Conservation (phyloP, 202 grass and related monocot genomes). For the Brachypodium distachyon region DNA sequence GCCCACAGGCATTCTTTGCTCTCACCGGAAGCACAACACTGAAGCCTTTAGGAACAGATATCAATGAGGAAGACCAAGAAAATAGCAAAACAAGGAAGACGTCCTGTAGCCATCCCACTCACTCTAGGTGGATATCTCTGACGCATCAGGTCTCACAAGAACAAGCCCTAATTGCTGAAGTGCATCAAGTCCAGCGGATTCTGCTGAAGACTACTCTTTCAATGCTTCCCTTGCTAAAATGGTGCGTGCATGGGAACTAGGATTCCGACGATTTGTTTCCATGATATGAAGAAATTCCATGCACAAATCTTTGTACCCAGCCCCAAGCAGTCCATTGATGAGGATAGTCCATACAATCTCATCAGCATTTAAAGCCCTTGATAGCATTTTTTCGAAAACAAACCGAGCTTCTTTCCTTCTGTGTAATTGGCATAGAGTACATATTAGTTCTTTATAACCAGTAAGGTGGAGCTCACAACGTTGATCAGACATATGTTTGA, state of each 20-base stretch:
- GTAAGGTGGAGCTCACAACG: slow-evolving; percentile 34
- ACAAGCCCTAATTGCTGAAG: slow-evolving; percentile 8
- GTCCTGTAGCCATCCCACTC: not conserved
- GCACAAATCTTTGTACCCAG: slow-evolving; percentile 37
- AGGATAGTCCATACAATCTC: slow-evolving; percentile 54
- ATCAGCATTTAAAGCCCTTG: slow-evolving; percentile 36
- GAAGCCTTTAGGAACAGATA: slow-evolving; percentile 77
- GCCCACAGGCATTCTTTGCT: slow-evolving; percentile 54
- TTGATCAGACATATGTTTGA: slow-evolving; percentile 28
- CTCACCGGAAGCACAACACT: slow-evolving; percentile 66
- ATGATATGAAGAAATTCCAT: slow-evolving; percentile 49
- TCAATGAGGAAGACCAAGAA: slow-evolving; percentile 54
- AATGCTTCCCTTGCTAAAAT: slow-evolving; percentile 37
- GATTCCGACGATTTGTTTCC: slow-evolving; percentile 40
- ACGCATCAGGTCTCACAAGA: not conserved
- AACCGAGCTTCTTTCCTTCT: slow-evolving; percentile 32
- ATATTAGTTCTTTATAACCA: slow-evolving; percentile 48
- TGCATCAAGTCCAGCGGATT: slow-evolving; percentile 9
- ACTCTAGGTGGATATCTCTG: not conserved
- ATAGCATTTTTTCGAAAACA: slow-evolving; percentile 47
- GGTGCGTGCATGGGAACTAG: slow-evolving; percentile 22
- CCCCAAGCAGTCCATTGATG: slow-evolving; percentile 49
- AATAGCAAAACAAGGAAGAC: not conserved
- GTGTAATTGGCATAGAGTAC: slow-evolving; percentile 45
- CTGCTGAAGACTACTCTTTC: slow-evolving; percentile 19